Base-by-base conservation (phyloP, 148 eudicot species). In the Fagopyrum tataricum region DNA sequence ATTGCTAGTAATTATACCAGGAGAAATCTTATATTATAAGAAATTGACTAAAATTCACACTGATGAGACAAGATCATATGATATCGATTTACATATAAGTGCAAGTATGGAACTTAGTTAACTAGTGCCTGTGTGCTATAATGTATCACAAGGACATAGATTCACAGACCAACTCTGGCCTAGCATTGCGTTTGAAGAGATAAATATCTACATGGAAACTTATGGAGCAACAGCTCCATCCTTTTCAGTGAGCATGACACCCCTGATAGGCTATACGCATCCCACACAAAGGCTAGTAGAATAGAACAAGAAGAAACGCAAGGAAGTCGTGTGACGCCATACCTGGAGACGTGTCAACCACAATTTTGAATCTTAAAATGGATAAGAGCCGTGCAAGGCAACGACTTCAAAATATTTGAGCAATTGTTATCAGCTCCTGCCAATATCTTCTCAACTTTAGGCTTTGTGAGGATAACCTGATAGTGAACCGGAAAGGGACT, bases 61-160 rank as follows among this genome's bases (percentile, higher is more conserved):
- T 64, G 43, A 37, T 13, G 15, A 37, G 26, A 64, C 69, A 39
- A 64, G 69, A 31, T 64, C 69, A 37, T 64, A 15, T 62, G 42
- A 62, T 62, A 70, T 82, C 82, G 24, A 3, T 61, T 26, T 61
- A 62, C 17, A 62, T 26, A 31, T 31, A 56, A 62, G 14, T 62
- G 42, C 67, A 62, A 26, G 37, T 31, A 31, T 31, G 37, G 18
- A 13, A 7, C 69, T 64, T 64, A 37, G 43, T 64, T 64, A 64
- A 64, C 39, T 26, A 64, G 69, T 14, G 69, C 18, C 37, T 64
- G 69, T 64, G 69, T 14, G 15, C 69, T 64, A 64, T 64, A 7
- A 64, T 31, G 4, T 11, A 59, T 24, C 21, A 64, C 69, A 64
- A 64, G 69, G 14, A 39, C 69, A 64, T 64, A 31, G 69, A 37